Conservation (phyloP, 2,329 filamentous ascomycete species). For the Neophaeococcomyces mojaviensis region DNA sequence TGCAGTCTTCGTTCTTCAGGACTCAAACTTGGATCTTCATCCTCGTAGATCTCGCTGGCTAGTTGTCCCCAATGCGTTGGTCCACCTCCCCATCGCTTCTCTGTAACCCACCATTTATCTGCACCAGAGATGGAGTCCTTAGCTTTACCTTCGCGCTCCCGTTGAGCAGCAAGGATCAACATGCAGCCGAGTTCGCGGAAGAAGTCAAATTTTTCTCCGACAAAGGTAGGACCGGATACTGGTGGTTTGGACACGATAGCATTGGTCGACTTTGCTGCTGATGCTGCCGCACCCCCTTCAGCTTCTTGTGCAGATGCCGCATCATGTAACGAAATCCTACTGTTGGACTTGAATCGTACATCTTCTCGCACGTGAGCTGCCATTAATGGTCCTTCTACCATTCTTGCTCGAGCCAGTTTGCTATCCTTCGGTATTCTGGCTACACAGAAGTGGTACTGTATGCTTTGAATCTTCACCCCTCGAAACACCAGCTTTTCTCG, state of each 20-base stretch:
- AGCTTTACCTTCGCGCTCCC: slow-evolving; percentile 46
- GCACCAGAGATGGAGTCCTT: slow-evolving; percentile 5
- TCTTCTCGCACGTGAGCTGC: slow-evolving; percentile 49
- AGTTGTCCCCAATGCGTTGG: slow-evolving; percentile 29
- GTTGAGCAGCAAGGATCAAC: slow-evolving; percentile 53
- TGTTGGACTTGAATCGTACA: slow-evolving; percentile 41
- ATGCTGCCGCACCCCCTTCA: background rate
- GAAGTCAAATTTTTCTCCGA: slow-evolving; percentile 43
- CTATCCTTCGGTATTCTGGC: slow-evolving; percentile 48
- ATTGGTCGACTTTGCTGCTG: background rate
- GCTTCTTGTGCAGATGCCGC: background rate
- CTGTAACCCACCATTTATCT: slow-evolving; percentile 50
- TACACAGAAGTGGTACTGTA: slow-evolving; percentile 49
- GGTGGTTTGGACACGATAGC: background rate
- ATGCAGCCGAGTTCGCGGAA: slow-evolving; percentile 52
- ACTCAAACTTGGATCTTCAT: slow-evolving; percentile 25
- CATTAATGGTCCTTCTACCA: slow-evolving; percentile 52
- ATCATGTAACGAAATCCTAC: slow-evolving; percentile 9
- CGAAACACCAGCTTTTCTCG: slow-evolving; percentile 37
- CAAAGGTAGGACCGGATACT: slow-evolving; percentile 14
- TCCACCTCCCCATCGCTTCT: slow-evolving; percentile 50
- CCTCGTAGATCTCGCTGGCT: slow-evolving; percentile 19
- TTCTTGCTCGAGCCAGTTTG: slow-evolving; percentile 44
- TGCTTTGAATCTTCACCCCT: slow-evolving; percentile 42
- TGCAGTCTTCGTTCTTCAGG: slow-evolving; percentile 26